These are phyloP conservation scores for Pythium myriotylum DNA, from an alignment of 352 stramenopile genomes.

Conservation along the genomic window DNA sequence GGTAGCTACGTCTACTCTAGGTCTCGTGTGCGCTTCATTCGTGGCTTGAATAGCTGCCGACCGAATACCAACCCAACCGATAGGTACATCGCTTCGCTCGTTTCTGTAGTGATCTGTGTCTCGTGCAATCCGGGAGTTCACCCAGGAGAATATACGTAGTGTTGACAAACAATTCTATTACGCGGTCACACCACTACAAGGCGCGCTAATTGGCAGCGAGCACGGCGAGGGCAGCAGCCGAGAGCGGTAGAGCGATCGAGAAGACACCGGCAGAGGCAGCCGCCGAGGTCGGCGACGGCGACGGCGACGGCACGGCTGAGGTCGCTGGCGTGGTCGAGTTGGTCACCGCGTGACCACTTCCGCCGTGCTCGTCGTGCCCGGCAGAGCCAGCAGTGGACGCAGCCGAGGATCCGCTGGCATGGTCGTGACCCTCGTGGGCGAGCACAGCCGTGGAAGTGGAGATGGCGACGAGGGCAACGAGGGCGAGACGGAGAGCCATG, in stretches of 20 bases:
- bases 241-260: slow-evolving; percentile 26
- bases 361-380: not conserved
- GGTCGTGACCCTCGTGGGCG: slow-evolving; percentile 16
- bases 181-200: no score
- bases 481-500: slow-evolving; percentile 13
- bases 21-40: no score
- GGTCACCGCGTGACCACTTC: not conserved
- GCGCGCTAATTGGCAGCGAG: not conserved
- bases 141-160: no score
- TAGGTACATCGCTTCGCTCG: no score
- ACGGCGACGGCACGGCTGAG: not conserved
- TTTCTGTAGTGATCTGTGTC: no score
- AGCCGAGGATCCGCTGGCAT: not conserved
- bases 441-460: slow-evolving; percentile 10
- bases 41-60: no score
- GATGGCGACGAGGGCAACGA: slow-evolving; percentile 8
- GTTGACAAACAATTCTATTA: no score
- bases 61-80: no score
- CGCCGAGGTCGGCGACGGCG: not conserved
- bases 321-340: slow-evolving; percentile 3
- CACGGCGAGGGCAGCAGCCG: slow-evolving; percentile 11
- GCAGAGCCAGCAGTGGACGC: slow-evolving; percentile 7
- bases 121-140: no score
- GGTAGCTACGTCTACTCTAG: no score
- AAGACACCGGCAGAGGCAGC: slow-evolving; percentile 10